Percentiles rank a stretch among this genome's conserved stretches.
phyloP scores from a whole-genome alignment of 106 monocot genomes.

The Dendrobium nobile region DNA sequence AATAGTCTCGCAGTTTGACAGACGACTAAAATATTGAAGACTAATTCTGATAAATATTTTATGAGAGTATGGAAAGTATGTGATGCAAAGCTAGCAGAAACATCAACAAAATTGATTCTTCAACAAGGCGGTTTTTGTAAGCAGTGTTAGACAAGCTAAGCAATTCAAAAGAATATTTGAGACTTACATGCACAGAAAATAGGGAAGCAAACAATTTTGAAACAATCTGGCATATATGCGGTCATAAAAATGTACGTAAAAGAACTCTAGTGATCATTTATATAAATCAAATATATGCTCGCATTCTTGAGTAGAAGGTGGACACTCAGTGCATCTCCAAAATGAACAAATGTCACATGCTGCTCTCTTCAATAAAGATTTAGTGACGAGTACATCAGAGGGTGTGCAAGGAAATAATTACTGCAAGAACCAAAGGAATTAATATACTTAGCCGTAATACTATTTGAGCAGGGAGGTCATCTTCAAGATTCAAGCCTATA shows the following conservation, averaged over 20 bases:
- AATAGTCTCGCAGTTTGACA: background rate
- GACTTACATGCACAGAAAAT: background rate
- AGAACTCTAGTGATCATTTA: too few species aligned
- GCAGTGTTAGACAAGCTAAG: background rate
- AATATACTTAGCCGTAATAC: too few species aligned
- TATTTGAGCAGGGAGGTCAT: too few species aligned
- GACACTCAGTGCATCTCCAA: too few species aligned
- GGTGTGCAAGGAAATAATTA: too few species aligned
- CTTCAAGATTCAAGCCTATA: too few species aligned
- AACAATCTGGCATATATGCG: background rate
- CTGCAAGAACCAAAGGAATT: too few species aligned
- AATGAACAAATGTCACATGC: too few species aligned
- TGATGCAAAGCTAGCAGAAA: background rate
- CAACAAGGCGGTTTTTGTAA: background rate
- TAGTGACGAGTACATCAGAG: too few species aligned
- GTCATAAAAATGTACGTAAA: background rate
- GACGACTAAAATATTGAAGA: background rate
- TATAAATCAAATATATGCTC: too few species aligned
- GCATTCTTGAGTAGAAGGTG: too few species aligned
- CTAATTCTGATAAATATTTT: background rate
- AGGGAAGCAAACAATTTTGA: background rate
- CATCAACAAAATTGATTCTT: background rate
- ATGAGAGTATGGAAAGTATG: background rate
- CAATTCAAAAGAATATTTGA: background rate
- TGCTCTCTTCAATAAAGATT: too few species aligned